A percentile compares a stretch with the other conserved stretches of the same genome.
phyloP scores from a whole-genome alignment of 2,329 filamentous ascomycete genomes.

The Monascus ruber region DNA sequence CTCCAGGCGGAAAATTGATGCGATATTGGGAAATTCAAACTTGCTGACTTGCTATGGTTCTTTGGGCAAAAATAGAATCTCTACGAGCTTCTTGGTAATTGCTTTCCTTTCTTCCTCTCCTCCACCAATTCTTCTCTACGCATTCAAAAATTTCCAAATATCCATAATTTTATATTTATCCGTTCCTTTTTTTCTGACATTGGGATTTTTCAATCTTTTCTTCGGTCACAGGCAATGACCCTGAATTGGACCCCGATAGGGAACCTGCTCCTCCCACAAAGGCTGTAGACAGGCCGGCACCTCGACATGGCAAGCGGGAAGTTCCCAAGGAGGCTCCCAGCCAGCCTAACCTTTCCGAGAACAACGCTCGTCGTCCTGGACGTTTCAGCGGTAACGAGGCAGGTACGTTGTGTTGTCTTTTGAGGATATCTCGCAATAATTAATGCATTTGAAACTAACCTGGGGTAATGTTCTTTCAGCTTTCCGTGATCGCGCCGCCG shows the following conservation, averaged over 20 bases:
- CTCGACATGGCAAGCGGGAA: constrained; percentile 78
- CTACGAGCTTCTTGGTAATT: constrained; percentile 93
- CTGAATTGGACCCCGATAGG: constrained; percentile 62
- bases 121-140: background rate
- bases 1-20: constrained; percentile 1
- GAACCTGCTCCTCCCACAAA: constrained; percentile 68
- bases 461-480: constrained; percentile 40
- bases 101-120: constrained; percentile 11
- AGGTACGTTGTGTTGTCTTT: constrained; percentile 49
- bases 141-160: constrained; percentile 2
- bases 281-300: constrained; percentile 73
- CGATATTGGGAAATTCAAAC: constrained; percentile 1
- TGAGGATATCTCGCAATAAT: constrained; percentile 1
- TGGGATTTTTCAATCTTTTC: no score
- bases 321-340: constrained; percentile 59
- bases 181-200: background rate
- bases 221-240: constrained; percentile 50
- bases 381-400: constrained; percentile 65
- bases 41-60: constrained; percentile 10
- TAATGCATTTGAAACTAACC: background rate
- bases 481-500: constrained; percentile 80
- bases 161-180: constrained; percentile 7
- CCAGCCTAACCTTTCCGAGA: constrained; percentile 23
- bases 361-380: constrained; percentile 36
- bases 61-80: constrained; percentile 57